Conservation (phyloP, 179 eudicot genomes). For the Amaranthus tricolor region DNA sequence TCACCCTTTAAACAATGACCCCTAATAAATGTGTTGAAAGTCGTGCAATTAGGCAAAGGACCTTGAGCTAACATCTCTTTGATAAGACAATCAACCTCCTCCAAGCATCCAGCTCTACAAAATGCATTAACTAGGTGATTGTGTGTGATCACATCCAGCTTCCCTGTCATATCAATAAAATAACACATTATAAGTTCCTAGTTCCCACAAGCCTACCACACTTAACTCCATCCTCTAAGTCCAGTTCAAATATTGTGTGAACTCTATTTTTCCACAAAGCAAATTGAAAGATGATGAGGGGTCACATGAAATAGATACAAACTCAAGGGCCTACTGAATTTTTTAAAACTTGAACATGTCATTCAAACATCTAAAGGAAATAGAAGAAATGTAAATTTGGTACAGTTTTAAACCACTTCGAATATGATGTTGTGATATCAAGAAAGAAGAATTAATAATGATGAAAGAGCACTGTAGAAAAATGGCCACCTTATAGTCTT, state of each 20-base stretch:
- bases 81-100: slow-evolving; percentile 59
- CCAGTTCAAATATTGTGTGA: not conserved
- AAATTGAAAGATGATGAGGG: not conserved
- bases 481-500: slow-evolving; percentile 49
- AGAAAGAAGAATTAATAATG: not conserved
- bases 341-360: not conserved
- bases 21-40: slow-evolving; percentile 66
- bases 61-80: slow-evolving; percentile 57
- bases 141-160: slow-evolving; percentile 61
- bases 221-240: not conserved
- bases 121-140: slow-evolving; percentile 63
- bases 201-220: not conserved
- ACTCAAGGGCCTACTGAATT: not conserved
- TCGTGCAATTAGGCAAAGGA: slow-evolving; percentile 57
- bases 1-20: slow-evolving; percentile 57
- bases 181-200: slow-evolving; percentile 4
- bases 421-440: not conserved
- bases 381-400: not conserved
- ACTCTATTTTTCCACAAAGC: not conserved
- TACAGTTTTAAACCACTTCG: not conserved
- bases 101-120: slow-evolving; percentile 60
- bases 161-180: slow-evolving; percentile 43
- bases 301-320: not conserved
- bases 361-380: not conserved
- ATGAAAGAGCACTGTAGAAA: not conserved